These are phyloP conservation scores for Ziziphus jujuba DNA, from an alignment of 306 rosid species.

Conservation along the genomic window DNA sequence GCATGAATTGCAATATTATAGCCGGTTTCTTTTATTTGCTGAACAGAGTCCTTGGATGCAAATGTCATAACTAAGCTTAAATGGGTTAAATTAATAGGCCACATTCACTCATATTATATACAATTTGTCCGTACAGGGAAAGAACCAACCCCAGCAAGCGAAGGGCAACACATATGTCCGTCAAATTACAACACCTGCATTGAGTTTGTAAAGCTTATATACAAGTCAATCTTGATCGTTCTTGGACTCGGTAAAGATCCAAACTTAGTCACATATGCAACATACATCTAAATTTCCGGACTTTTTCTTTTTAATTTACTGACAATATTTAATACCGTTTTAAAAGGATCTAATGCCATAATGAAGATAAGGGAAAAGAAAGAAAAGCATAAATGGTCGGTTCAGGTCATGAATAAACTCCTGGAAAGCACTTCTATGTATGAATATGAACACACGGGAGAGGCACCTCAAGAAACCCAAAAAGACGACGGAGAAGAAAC, in stretches of 20 bases:
- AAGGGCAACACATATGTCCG: constrained; percentile 12
- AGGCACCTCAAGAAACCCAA: neutral
- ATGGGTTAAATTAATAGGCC: too few species aligned
- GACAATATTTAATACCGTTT: too few species aligned
- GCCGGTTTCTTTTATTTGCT: too few species aligned
- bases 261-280: too few species aligned
- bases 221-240: constrained; percentile 19
- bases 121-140: too few species aligned
- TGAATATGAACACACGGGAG: constrained; percentile 18
- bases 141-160: neutral
- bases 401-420: constrained; percentile 41
- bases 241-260: constrained; percentile 26
- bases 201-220: constrained; percentile 7
- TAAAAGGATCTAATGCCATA: constrained; percentile 12
- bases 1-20: too few species aligned
- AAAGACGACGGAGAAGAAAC: constrained; percentile 13
- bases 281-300: neutral
- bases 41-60: too few species aligned
- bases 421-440: constrained; percentile 3
- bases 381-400: constrained; percentile 44
- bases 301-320: neutral
- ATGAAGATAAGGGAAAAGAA: constrained; percentile 22
- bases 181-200: constrained; percentile 23
- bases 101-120: too few species aligned
- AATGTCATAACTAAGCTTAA: too few species aligned